These are phyloP conservation scores for Xenosphaeropsis pyriputrescens DNA, from an alignment of 2,329 filamentous ascomycete genomes.

Conservation along the genomic window DNA sequence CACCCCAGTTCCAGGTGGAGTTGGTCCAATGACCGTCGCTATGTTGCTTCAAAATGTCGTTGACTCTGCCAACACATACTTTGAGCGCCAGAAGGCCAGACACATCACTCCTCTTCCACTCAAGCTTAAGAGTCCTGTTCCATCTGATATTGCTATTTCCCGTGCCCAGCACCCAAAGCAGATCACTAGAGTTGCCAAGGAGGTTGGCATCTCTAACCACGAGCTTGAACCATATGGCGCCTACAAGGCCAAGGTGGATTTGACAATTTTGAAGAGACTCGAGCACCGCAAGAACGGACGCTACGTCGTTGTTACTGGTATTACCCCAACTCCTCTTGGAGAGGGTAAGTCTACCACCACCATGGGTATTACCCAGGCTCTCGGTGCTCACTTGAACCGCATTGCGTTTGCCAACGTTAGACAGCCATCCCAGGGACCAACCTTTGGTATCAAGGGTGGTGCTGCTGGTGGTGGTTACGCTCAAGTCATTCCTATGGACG, in stretches of 20 bases:
- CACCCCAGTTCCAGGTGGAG: constrained; percentile 90
- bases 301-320: constrained; percentile 87
- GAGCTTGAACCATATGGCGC: constrained; percentile 92
- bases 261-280: constrained; percentile 68
- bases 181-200: constrained; percentile 70
- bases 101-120: constrained; percentile 72
- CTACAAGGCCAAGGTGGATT: constrained; percentile 90
- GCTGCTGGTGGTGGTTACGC: constrained; percentile 96
- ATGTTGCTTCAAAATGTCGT: constrained; percentile 97
- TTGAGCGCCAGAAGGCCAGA: constrained; percentile 69
- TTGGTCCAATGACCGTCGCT: constrained; percentile 96
- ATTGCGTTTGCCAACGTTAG: constrained; percentile 93
- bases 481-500: constrained; percentile 98
- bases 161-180: constrained; percentile 82
- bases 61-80: constrained; percentile 67
- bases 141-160: constrained; percentile 92
- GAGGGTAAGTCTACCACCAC: constrained; percentile 98
- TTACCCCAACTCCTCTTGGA: constrained; percentile 89
- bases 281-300: constrained; percentile 77
- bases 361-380: constrained; percentile 83
- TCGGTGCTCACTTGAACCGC: constrained; percentile 76
- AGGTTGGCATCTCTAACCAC: constrained; percentile 75
- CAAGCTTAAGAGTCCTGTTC: constrained; percentile 65
- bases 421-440: constrained; percentile 92
- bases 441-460: constrained; percentile 97